A percentile compares a stretch with the other conserved stretches of the same genome.
phyloP scores from a whole-genome alignment of 2,329 filamentous ascomycete genomes.

The Xylaria sp. region DNA sequence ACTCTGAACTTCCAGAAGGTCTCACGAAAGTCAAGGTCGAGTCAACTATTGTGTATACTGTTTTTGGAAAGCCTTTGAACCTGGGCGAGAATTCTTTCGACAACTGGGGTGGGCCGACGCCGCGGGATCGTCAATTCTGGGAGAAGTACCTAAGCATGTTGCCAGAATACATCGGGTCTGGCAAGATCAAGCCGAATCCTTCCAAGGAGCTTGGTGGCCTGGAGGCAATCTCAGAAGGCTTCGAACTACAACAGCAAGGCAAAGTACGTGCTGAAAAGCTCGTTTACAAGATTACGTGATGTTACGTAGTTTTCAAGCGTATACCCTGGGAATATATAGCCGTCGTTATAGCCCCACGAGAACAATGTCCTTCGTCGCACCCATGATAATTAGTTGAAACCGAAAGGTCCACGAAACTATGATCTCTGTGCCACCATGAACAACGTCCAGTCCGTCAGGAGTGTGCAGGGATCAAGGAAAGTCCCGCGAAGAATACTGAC shows the following conservation, averaged over 20 bases:
- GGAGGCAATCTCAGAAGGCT: constrained; percentile 45
- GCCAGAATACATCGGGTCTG: constrained; percentile 44
- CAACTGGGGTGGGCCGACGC: constrained; percentile 46
- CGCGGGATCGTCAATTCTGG: constrained; percentile 48
- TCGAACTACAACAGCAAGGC: constrained; percentile 46
- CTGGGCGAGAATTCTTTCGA: constrained; percentile 41
- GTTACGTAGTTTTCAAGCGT: neutral
- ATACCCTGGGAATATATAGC: no score
- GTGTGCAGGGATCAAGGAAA: no score
- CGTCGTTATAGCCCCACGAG: no score
- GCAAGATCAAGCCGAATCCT: constrained; percentile 49
- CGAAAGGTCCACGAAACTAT: no score
- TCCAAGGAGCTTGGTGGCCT: constrained; percentile 47
- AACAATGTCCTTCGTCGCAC: no score
- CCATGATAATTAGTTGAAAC: no score
- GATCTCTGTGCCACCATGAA: no score
- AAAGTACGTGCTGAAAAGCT: constrained; percentile 50
- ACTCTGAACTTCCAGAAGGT: constrained; percentile 35
- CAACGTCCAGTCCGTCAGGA: no score
- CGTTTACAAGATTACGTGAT: constrained; percentile 46
- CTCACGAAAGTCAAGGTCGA: constrained; percentile 48
- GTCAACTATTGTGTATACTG: constrained; percentile 50
- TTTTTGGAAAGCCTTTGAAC: constrained; percentile 45
- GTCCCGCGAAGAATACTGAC: no score
- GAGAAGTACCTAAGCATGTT: constrained; percentile 49